A percentile compares a stretch with the other conserved stretches of the same genome.
These are phyloP conservation scores for Lentinula detonsa DNA, from an alignment of 768 basidiomycete species.

Conservation along the genomic window DNA sequence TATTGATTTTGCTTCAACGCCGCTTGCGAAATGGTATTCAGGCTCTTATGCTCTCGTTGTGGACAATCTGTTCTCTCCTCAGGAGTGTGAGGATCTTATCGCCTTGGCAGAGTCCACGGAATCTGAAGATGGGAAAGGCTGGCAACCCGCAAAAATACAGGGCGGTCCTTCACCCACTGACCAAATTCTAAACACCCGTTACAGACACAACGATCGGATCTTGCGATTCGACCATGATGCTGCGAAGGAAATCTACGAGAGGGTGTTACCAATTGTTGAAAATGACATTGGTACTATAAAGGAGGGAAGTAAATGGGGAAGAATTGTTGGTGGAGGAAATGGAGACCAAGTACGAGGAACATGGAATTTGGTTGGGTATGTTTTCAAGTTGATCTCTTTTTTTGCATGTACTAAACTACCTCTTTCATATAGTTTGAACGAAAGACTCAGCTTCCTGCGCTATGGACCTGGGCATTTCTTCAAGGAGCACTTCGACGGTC, in stretches of 20 bases:
- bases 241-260: constrained; percentile 27
- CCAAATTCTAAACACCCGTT: constrained; percentile 27
- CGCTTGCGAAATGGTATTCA: constrained; percentile 25
- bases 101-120: constrained; percentile 27
- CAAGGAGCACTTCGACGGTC: constrained; percentile 30
- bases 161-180: constrained; percentile 13
- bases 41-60: constrained; percentile 35
- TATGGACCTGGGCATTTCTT: constrained; percentile 39
- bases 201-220: constrained; percentile 35
- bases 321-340: constrained; percentile 21
- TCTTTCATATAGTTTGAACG: constrained; percentile 25
- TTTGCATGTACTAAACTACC: not conserved
- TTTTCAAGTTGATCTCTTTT: not conserved
- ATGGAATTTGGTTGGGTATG: constrained; percentile 32
- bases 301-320: constrained; percentile 25
- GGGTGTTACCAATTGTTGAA: constrained; percentile 29
- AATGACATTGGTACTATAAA: constrained; percentile 28
- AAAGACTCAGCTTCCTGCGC: constrained; percentile 36
- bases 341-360: constrained; percentile 18
- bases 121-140: constrained; percentile 25
- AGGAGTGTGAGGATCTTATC: constrained; percentile 34
- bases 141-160: constrained; percentile 31
- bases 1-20: constrained; percentile 34
- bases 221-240: constrained; percentile 27
- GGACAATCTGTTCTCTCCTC: constrained; percentile 32